These are phyloP conservation scores for Harringtonia aguacate DNA, from an alignment of 2,329 filamentous ascomycete species.

Conservation along the genomic window DNA sequence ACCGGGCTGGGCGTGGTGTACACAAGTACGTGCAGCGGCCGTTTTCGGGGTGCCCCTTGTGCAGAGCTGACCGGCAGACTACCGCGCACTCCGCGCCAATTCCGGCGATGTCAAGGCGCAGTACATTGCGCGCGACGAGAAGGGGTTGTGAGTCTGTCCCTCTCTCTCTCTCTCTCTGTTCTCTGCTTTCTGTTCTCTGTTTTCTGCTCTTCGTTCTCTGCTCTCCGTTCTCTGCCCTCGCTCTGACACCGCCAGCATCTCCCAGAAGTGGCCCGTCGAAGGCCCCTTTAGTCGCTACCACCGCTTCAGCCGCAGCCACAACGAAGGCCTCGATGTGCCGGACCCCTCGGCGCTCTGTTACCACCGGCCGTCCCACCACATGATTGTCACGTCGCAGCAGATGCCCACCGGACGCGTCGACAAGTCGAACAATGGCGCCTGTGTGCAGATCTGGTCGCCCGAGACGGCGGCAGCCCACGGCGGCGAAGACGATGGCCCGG, in stretches of 20 bases:
- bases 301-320: background rate
- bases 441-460: conserved; percentile 16
- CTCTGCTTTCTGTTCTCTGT: background rate
- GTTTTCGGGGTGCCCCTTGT: background rate
- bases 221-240: too few relatives aligned
- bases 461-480: conserved; percentile 11
- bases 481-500: too few relatives aligned
- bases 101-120: conserved; percentile 20
- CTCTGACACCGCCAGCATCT: background rate
- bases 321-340: conserved; percentile 7
- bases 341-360: conserved; percentile 38
- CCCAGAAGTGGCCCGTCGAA: background rate
- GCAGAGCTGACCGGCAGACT: conserved; percentile 14
- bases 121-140: conserved; percentile 31
- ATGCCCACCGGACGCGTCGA: background rate
- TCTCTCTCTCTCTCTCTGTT: background rate
- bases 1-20: conserved; percentile 31
- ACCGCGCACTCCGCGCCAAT: conserved; percentile 10
- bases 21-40: conserved; percentile 22
- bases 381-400: conserved; percentile 31
- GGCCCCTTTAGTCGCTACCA: background rate
- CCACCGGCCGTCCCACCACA: conserved; percentile 27
- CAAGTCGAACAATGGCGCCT: background rate
- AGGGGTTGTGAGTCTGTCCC: conserved; percentile 24
- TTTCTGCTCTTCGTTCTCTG: background rate